A percentile compares a stretch with the other conserved stretches of the same genome.
Conservation (phyloP, 495 filamentous ascomycete species). For the Podospora sp. region DNA sequence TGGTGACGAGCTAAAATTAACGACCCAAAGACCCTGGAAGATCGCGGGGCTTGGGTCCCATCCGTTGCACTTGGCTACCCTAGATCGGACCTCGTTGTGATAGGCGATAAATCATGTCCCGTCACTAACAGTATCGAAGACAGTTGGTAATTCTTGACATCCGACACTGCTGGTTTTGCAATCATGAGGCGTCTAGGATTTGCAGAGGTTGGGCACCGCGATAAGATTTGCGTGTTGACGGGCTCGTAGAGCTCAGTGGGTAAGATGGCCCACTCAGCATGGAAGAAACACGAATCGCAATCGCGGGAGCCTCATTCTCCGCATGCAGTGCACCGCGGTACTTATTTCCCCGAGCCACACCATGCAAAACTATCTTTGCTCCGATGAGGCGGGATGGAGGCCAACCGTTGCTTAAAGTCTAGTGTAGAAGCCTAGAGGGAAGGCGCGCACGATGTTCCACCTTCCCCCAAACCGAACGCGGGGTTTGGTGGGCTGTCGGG, state of each 20-base stretch:
- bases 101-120: neutral
- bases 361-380: neutral
- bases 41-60: conserved; percentile 8
- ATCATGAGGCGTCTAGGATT: neutral
- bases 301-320: neutral
- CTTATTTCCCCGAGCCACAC: neutral
- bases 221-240: neutral
- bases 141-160: too few relatives aligned
- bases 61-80: conserved; percentile 1
- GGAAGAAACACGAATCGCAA: neutral
- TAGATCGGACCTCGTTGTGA: neutral
- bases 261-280: neutral
- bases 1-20: conserved; percentile 12
- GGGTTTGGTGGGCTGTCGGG: neutral
- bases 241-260: neutral
- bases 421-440: neutral
- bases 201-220: neutral
- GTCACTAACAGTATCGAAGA: neutral
- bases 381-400: neutral
- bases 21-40: conserved; percentile 1
- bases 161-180: neutral
- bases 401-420: neutral
- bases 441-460: neutral
- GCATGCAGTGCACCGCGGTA: neutral
- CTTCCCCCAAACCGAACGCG: neutral